Base-by-base conservation (phyloP, 225 moss, liverwort and hornwort species). In the Antitrichia curtipendula region DNA sequence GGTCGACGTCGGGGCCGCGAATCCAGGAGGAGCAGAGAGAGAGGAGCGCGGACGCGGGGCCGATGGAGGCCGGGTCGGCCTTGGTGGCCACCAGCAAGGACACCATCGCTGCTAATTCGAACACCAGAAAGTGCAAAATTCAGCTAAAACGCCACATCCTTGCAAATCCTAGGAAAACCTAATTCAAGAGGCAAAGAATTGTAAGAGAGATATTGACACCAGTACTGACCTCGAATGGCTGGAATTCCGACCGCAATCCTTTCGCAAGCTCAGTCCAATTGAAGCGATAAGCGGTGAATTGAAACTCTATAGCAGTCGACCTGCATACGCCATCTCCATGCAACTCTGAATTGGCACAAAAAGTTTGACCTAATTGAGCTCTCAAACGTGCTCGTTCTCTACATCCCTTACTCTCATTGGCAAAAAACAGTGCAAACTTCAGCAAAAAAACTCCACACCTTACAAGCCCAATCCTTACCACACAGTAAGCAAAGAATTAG, bases 61-160 rank as follows among this genome's bases (percentile, higher is more conserved):
- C 96, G 71, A 96, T 94, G 38, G 97, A 98, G 38, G 97, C 97
- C 23, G 94, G 92, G 89, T 98, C 97, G 18, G 93, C 93, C 84
- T 93, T 93, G 27, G 95, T 92, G 82, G 95, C 96, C 59, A 98
- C 96, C n/a, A 98, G 89, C 70, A 98, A 90, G 34, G 97, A 94
- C 85, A 98, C 97, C 96, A 98, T 98, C 50, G 82, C 91, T 88
- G 90, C 86, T 13, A 79, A 81, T 66, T 36, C 88, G 45, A 66
- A 38, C 57, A 84, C 61, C 81, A 70, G 80, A 27, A 45, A 50
- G 49, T 73, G 47, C 73, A 36, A 43, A 82, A 56, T 36, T 88
- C 64, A 86, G 71, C 64, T 21, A 50, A 71, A 23, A 53, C 34
- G 31, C 59, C 71, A 60, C 64, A 21, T 58, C 69, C 86, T 69